Conservation (phyloP, 225 moss, liverwort and hornwort species). For the Neckera pumila region DNA sequence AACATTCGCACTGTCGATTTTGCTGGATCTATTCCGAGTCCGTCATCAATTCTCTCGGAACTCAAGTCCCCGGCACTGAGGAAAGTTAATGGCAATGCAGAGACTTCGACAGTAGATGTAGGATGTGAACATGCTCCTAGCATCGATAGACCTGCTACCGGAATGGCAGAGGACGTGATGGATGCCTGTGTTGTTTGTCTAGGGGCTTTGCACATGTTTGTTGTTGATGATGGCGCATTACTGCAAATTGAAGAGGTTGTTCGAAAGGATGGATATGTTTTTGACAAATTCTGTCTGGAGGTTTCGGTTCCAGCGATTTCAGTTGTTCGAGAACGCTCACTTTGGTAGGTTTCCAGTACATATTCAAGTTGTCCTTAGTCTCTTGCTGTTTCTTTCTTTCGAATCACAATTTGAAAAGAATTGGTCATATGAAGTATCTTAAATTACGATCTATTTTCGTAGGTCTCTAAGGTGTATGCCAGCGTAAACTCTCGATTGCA, state of each 20-base stretch:
- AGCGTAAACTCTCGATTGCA: neutral
- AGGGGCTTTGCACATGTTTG: constrained; percentile 42
- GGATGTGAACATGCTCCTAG: constrained; percentile 3
- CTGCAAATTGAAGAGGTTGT: constrained; percentile 37
- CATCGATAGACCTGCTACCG: neutral
- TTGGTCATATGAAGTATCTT: neutral
- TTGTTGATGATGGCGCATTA: constrained; percentile 26
- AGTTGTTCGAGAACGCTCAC: constrained; percentile 78
- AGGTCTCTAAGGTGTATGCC: neutral
- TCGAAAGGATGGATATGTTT: constrained; percentile 49
- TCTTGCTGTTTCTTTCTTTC: neutral
- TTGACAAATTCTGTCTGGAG: constrained; percentile 78
- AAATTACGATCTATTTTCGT: neutral
- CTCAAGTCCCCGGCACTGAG: neutral
- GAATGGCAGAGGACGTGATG: neutral
- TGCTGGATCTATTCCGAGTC: constrained; percentile 43
- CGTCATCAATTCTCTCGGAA: constrained; percentile 31
- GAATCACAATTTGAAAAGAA: neutral
- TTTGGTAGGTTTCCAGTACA: constrained; percentile 46
- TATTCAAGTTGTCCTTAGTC: neutral
- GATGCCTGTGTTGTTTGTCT: constrained; percentile 67
- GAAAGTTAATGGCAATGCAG: neutral
- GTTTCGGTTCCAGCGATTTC: constrained; percentile 76
- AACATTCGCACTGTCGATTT: constrained; percentile 60
- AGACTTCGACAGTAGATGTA: neutral